Conservation (phyloP, 2,329 filamentous ascomycete genomes). For the Albophoma yamanashiensis region DNA sequence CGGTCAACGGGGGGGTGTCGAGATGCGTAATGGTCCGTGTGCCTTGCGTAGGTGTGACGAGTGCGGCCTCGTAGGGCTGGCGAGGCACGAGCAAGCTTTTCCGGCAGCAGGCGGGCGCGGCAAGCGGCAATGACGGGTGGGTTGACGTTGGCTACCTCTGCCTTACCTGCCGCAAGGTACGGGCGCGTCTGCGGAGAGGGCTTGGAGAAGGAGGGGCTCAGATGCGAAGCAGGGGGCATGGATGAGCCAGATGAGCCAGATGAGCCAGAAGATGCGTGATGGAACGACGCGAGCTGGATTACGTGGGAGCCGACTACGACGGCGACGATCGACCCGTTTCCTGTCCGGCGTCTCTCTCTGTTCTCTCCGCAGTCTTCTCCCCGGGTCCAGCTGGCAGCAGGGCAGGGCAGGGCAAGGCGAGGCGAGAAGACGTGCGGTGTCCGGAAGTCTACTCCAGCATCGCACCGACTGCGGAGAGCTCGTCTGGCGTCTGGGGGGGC, state of each 20-base stretch:
- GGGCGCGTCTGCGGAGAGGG: not conserved
- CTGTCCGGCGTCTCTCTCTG: no score
- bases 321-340: not conserved
- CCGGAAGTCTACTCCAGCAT: no score
- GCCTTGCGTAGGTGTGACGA: slow-evolving; percentile 4
- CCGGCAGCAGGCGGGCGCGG: not conserved
- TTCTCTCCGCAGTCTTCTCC: no score
- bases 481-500: no score
- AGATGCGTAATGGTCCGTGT: slow-evolving; percentile 2
- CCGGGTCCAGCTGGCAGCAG: no score
- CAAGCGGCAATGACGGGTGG: not conserved
- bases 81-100: not conserved
- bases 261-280: not conserved
- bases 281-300: not conserved
- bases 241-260: not conserved
- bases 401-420: not conserved
- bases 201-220: not conserved
- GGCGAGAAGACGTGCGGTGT: not conserved
- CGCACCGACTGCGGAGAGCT: not conserved
- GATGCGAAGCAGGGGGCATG: not conserved
- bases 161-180: no score
- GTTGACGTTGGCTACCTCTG: not conserved
- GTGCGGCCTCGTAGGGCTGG: slow-evolving; percentile 6
- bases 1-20: not conserved
- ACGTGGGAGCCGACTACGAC: not conserved